These are phyloP conservation scores for Pyricularia sp. DNA, from an alignment of 2,329 filamentous ascomycete genomes.

Conservation along the genomic window DNA sequence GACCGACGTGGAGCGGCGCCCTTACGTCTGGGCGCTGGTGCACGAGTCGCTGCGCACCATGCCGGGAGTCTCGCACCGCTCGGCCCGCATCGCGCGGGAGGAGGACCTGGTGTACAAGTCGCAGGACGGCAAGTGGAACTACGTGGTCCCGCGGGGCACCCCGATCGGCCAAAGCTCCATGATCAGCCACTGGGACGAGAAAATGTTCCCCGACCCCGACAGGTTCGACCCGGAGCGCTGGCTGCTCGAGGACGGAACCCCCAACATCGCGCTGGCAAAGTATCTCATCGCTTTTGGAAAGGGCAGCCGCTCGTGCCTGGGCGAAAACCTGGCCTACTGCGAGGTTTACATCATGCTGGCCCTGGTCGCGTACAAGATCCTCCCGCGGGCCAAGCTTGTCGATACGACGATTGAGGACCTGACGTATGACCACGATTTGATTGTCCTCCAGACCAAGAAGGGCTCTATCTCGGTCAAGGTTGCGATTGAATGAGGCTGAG, in stretches of 20 bases:
- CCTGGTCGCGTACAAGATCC: slow-evolving; percentile 15
- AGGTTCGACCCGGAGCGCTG: slow-evolving; percentile 27
- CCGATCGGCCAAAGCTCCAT: slow-evolving; percentile 24
- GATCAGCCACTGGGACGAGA: slow-evolving; percentile 25
- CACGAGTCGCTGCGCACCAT: slow-evolving; percentile 13
- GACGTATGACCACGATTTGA: slow-evolving; percentile 12
- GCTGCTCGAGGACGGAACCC: slow-evolving; percentile 18
- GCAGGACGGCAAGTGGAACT: slow-evolving; percentile 10
- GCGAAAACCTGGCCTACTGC: slow-evolving; percentile 20
- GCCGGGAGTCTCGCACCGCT: slow-evolving; percentile 10
- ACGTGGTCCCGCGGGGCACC: slow-evolving; percentile 22
- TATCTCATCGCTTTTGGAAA: slow-evolving; percentile 27
- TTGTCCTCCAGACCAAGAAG: slow-evolving; percentile 6
- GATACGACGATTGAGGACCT: slow-evolving; percentile 17
- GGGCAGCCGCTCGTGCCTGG: slow-evolving; percentile 27
- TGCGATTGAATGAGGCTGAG: not conserved
- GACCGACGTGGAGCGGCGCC: slow-evolving; percentile 22
- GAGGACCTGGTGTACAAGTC: slow-evolving; percentile 12
- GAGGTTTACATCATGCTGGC: slow-evolving; percentile 16
- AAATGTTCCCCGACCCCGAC: slow-evolving; percentile 22
- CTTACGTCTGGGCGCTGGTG: slow-evolving; percentile 19
- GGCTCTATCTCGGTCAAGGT: slow-evolving; percentile 5
- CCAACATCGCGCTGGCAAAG: slow-evolving; percentile 19
- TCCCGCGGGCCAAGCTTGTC: slow-evolving; percentile 14
- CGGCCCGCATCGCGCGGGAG: slow-evolving; percentile 9